phyloP scores from a whole-genome alignment of 768 basidiomycete genomes.

The Suillus discolor region DNA sequence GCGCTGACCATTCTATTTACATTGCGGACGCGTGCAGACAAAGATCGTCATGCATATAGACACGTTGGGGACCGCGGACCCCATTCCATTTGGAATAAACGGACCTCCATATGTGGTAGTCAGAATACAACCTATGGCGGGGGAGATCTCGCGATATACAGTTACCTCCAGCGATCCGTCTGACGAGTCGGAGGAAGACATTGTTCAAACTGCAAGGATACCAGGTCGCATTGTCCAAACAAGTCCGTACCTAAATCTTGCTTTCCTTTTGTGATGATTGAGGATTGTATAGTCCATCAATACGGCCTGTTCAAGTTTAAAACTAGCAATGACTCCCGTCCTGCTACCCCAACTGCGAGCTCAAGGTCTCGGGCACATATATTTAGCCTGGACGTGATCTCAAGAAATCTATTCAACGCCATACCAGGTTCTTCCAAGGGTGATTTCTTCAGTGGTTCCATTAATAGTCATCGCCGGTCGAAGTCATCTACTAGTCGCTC shows the following conservation, averaged over 20 bases:
- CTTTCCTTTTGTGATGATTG: background rate
- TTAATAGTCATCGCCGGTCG: constrained; percentile 65
- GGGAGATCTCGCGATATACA: constrained; percentile 77
- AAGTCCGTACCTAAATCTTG: constrained; percentile 52
- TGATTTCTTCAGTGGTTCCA: constrained; percentile 76
- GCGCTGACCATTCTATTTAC: constrained; percentile 12
- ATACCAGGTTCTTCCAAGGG: constrained; percentile 68
- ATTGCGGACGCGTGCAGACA: constrained; percentile 48
- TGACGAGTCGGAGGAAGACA: constrained; percentile 80
- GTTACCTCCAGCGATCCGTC: constrained; percentile 74
- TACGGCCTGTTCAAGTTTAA: constrained; percentile 89
- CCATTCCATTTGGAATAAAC: constrained; percentile 72
- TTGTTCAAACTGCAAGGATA: constrained; percentile 77
- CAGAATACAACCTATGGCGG: constrained; percentile 80
- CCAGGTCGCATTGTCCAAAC: constrained; percentile 77
- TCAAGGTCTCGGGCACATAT: constrained; percentile 79
- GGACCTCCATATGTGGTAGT: constrained; percentile 79
- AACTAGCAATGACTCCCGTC: constrained; percentile 75
- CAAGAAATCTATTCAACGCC: constrained; percentile 81
- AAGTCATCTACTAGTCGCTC: constrained; percentile 75
- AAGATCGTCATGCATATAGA: constrained; percentile 91
- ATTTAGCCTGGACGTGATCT: constrained; percentile 88
- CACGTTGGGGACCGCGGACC: constrained; percentile 70
- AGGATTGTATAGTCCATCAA: constrained; percentile 64
- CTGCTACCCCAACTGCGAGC: constrained; percentile 80